These are phyloP conservation scores for Thermomucor indicae-seudaticae DNA, from an alignment of 371 early-diverging fungal species.

Conservation along the genomic window DNA sequence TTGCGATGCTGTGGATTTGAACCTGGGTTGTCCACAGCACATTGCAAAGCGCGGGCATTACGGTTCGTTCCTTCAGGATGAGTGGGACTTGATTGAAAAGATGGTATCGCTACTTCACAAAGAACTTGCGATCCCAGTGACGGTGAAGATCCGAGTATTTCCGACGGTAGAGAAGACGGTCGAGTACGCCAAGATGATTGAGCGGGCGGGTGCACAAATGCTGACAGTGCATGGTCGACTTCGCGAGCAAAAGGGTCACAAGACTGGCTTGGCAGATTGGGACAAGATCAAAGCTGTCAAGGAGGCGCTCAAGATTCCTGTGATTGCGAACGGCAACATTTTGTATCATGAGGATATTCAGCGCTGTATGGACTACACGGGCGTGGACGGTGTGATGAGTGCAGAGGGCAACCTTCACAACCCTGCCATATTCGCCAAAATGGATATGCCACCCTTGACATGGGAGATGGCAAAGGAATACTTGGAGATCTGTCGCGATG, in stretches of 20 bases:
- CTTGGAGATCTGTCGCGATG: constrained; percentile 67
- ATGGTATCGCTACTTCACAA: constrained; percentile 76
- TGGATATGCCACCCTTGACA: constrained; percentile 49
- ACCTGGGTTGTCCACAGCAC: constrained; percentile 96
- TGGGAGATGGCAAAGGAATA: constrained; percentile 88
- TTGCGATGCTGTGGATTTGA: constrained; percentile 97
- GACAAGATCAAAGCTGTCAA: constrained; percentile 93
- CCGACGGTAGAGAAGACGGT: constrained; percentile 90
- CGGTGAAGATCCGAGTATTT: constrained; percentile 97
- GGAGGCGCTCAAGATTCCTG: constrained; percentile 83
- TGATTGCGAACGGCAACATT: constrained; percentile 98
- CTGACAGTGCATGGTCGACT: constrained; percentile 96
- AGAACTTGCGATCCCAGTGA: constrained; percentile 92
- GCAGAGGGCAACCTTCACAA: constrained; percentile 93
- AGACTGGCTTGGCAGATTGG: constrained; percentile 98
- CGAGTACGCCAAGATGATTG: constrained; percentile 96
- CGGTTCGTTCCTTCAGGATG: constrained; percentile 96
- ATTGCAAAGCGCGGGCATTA: constrained; percentile 96
- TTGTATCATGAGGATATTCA: constrained; percentile 87
- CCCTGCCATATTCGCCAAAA: constrained; percentile 77
- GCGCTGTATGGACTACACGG: constrained; percentile 86
- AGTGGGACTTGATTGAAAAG: constrained; percentile 85
- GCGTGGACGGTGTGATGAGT: constrained; percentile 96
- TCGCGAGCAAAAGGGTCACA: constrained; percentile 96
- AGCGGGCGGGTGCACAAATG: constrained; percentile 90